Conservation (phyloP, 192 early-diverging fungal genomes). For the Paraglomus brasilianum region DNA sequence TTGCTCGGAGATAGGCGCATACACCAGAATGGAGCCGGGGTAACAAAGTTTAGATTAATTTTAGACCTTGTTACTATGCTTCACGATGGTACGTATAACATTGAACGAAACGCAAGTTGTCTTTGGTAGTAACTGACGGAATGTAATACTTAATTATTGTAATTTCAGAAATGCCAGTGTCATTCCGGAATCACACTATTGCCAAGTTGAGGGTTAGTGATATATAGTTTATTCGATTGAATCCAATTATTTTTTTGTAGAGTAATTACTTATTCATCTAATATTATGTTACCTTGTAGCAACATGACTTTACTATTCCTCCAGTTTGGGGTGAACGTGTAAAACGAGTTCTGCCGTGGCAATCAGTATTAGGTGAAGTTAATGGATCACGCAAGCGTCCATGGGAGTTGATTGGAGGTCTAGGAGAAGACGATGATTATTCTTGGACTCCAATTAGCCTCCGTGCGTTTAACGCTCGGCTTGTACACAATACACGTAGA, state of each 20-base stretch:
- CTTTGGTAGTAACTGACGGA: neutral
- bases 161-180: neutral
- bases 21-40: conserved; percentile 5
- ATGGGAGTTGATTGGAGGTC: too few species aligned
- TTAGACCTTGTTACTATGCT: conserved; percentile 28
- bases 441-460: too few species aligned
- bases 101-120: neutral
- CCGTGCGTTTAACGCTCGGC: too few species aligned
- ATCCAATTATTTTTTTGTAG: conserved; percentile 9
- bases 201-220: conserved; percentile 18
- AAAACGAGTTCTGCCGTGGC: neutral
- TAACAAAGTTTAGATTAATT: conserved; percentile 15
- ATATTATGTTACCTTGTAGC: neutral
- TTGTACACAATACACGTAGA: too few species aligned
- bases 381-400: too few species aligned
- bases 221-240: neutral
- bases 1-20: conserved; percentile 6
- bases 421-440: too few species aligned
- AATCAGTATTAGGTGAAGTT: too few species aligned
- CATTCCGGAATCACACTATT: neutral
- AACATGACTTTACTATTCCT: neutral
- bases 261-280: neutral
- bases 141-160: neutral
- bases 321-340: conserved; percentile 1
- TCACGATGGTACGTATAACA: conserved; percentile 19